These are phyloP conservation scores for Carpinus fangiana DNA, from an alignment of 306 rosid genomes.

Conservation along the genomic window DNA sequence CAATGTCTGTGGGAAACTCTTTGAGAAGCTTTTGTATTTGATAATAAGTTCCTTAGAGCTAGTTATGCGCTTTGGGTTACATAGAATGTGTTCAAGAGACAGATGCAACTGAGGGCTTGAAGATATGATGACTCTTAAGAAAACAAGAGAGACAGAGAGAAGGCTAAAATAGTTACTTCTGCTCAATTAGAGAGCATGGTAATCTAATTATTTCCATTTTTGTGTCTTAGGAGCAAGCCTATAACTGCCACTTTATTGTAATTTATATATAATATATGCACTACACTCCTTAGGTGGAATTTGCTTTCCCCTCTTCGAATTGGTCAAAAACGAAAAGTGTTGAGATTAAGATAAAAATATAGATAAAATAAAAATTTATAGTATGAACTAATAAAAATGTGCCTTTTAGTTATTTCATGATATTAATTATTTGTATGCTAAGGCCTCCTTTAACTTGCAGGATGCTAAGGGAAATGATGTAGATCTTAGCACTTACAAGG, in stretches of 20 bases:
- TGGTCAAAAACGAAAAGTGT: background rate
- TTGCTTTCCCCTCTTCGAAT: background rate
- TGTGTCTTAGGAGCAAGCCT: background rate
- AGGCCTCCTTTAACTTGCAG: slow-evolving; percentile 37
- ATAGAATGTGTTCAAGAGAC: background rate
- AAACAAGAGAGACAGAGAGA: background rate
- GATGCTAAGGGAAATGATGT: slow-evolving; percentile 68
- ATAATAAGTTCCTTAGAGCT: background rate
- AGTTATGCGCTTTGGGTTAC: background rate
- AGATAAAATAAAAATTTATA: no score
- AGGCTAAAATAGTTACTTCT: no score
- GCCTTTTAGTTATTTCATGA: background rate
- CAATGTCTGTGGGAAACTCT: background rate
- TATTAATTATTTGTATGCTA: background rate
- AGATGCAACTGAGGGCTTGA: background rate
- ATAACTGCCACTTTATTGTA: background rate
- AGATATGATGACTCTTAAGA: background rate
- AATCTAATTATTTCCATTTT: background rate
- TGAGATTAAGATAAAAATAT: no score
- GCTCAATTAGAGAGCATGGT: background rate
- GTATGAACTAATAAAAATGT: background rate
- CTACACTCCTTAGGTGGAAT: background rate
- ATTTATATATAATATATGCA: background rate
- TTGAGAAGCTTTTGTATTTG: background rate
- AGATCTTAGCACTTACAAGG: slow-evolving; percentile 60